Conservation (phyloP, 2,329 filamentous ascomycete genomes). For the Fusarium lyarnte region DNA sequence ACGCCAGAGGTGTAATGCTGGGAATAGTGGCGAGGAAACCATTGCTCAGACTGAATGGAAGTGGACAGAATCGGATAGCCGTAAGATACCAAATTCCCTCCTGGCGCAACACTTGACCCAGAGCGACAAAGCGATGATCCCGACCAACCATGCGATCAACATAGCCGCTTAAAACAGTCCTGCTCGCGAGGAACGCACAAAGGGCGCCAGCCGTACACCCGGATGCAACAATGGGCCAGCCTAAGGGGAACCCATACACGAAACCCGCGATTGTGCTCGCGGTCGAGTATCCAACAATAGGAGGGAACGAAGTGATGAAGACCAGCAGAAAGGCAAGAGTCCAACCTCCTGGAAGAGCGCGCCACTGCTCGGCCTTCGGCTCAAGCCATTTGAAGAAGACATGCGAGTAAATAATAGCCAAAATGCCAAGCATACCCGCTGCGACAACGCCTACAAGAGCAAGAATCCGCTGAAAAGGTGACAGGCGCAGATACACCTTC, state of each 20-base stretch:
- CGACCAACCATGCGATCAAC: conserved; percentile 82
- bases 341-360: conserved; percentile 76
- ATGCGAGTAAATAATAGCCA: conserved; percentile 82
- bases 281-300: conserved; percentile 86
- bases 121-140: conserved; percentile 88
- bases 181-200: conserved; percentile 80
- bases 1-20: conserved; percentile 79
- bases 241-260: conserved; percentile 66
- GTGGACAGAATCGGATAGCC: conserved; percentile 90
- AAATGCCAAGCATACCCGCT: conserved; percentile 65
- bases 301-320: conserved; percentile 83
- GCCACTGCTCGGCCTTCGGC: conserved; percentile 80
- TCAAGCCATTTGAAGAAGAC: conserved; percentile 79
- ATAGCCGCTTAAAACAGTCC: conserved; percentile 80
- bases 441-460: conserved; percentile 62
- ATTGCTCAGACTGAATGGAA: conserved; percentile 94
- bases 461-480: conserved; percentile 69
- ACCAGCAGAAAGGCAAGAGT: conserved; percentile 79
- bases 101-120: conserved; percentile 86
- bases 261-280: conserved; percentile 66
- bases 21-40: conserved; percentile 94
- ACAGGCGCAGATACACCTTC: conserved; percentile 64
- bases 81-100: conserved; percentile 90
- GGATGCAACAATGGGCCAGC: conserved; percentile 84
- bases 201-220: conserved; percentile 83